These are phyloP conservation scores for Pistacia vera DNA, from an alignment of 345 rosid species.

Conservation along the genomic window DNA sequence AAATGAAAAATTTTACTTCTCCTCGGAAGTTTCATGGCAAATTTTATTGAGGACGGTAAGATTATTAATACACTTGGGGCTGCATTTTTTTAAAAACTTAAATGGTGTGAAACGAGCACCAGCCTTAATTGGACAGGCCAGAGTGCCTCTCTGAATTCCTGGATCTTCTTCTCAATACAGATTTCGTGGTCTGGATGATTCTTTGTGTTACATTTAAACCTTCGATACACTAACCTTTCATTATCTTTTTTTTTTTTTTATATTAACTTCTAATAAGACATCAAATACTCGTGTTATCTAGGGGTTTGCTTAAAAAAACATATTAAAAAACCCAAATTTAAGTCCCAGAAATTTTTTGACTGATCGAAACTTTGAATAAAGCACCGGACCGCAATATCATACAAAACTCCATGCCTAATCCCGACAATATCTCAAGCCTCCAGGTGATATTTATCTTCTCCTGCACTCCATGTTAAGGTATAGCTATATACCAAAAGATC, in stretches of 20 bases:
- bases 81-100: not conserved
- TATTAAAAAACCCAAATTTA: too few species aligned
- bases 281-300: not conserved
- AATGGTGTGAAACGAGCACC: not conserved
- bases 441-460: not conserved
- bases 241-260: too few species aligned
- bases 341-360: not conserved
- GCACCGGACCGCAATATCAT: not conserved
- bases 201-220: not conserved
- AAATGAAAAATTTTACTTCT: too few species aligned
- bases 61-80: not conserved
- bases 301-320: not conserved
- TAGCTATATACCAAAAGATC: not conserved
- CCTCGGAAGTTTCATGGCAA: not conserved
- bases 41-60: too few species aligned
- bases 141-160: not conserved
- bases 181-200: not conserved
- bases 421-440: not conserved
- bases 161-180: not conserved
- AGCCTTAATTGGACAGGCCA: too few species aligned
- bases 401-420: not conserved
- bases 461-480: not conserved
- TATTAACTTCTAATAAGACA: not conserved
- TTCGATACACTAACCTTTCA: not conserved
- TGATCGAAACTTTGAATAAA: not conserved